Conservation (phyloP, 2,329 filamentous ascomycete genomes). For the Huntiella moniliformis region DNA sequence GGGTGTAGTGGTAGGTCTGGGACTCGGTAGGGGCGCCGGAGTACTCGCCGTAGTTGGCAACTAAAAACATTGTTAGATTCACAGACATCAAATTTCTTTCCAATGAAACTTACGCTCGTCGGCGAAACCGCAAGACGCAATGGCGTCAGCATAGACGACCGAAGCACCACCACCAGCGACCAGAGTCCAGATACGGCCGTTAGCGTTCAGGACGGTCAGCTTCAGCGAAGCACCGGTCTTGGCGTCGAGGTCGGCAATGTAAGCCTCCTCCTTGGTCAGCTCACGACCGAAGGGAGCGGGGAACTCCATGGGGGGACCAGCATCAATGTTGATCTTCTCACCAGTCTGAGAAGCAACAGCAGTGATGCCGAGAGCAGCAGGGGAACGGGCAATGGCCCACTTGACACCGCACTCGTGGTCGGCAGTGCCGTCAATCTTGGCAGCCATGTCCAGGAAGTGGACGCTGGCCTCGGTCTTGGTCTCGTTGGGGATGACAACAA, state of each 20-base stretch:
- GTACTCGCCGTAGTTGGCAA: conserved; percentile 99
- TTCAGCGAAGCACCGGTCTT: conserved; percentile 99
- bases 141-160: conserved; percentile 96
- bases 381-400: conserved; percentile 90
- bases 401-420: conserved; percentile 99
- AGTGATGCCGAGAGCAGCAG: conserved; percentile 70
- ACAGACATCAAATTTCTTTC: not conserved
- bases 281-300: conserved; percentile 97
- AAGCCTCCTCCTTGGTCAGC: conserved; percentile 95
- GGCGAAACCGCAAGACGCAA: conserved; percentile 87
- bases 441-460: conserved; percentile 94
- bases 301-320: conserved; percentile 96
- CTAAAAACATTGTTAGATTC: not conserved
- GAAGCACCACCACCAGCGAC: conserved; percentile 98
- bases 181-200: conserved; percentile 90
- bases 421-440: conserved; percentile 96
- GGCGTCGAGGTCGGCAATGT: conserved; percentile 95
- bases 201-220: conserved; percentile 83
- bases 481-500: conserved; percentile 92
- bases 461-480: conserved; percentile 84
- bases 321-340: conserved; percentile 78
- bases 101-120: conserved; percentile 38
- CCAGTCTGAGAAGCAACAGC: conserved; percentile 41
- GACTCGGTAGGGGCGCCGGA: conserved; percentile 96
- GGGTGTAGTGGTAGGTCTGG: conserved; percentile 97